phyloP scores from a whole-genome alignment of 1,139 yeast genomes.

The Saccharomyces hybrid region DNA sequence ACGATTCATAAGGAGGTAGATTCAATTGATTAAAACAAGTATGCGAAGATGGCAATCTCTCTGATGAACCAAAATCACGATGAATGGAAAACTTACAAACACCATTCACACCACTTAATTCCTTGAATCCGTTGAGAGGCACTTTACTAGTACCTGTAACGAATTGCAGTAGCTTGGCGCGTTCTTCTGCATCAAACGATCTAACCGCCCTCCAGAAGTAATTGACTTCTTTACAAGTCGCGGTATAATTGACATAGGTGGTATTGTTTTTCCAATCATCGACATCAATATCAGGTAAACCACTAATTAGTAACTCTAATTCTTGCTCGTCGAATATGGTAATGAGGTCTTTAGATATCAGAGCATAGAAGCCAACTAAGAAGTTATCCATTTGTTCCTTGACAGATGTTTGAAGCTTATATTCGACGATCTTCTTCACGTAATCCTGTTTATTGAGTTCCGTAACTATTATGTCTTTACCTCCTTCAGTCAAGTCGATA shows the following conservation, averaged over 20 bases:
- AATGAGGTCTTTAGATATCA: constrained; percentile 80
- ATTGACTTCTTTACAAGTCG: constrained; percentile 80
- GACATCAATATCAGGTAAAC: constrained; percentile 92
- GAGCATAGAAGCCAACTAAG: constrained; percentile 80
- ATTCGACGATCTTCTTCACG: constrained; percentile 79
- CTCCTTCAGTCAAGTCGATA: constrained; percentile 73
- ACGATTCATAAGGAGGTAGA: constrained; percentile 85
- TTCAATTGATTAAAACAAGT: constrained; percentile 95
- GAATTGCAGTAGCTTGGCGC: constrained; percentile 89
- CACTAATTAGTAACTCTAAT: constrained; percentile 82
- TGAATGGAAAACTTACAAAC: constrained; percentile 82
- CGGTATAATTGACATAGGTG: constrained; percentile 71
- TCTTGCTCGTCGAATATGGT: constrained; percentile 94
- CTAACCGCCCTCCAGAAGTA: constrained; percentile 99
- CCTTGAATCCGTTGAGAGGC: constrained; percentile 89
- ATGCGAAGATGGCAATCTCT: constrained; percentile 88
- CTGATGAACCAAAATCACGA: constrained; percentile 78
- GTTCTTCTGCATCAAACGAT: constrained; percentile 87
- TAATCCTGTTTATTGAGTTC: constrained; percentile 88
- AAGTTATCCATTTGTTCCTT: constrained; percentile 84
- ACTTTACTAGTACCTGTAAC: constrained; percentile 97
- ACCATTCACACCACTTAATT: constrained; percentile 82
- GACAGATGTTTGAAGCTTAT: constrained; percentile 74
- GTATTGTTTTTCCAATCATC: constrained; percentile 92
- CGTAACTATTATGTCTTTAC: constrained; percentile 77